Evolutionary conservation across 2,329 filamentous ascomycete species (phyloP), one percentile per base, ranked within the genome.

Genomic region (Elsinoe fawcettii): DNA sequence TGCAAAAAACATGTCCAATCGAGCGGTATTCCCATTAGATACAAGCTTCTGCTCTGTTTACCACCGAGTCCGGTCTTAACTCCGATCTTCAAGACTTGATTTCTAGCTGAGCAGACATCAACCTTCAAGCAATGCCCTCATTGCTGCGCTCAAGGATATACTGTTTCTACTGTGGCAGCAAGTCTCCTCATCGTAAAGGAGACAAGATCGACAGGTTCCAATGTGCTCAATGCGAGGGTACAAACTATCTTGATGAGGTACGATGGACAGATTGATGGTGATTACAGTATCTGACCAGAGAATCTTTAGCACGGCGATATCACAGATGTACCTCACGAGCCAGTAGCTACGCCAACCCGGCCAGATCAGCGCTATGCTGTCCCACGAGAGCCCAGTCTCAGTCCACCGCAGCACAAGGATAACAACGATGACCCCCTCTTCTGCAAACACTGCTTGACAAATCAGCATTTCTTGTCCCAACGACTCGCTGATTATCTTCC

Each of bases 221-320:
- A 46, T 96, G 90, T 72, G 73, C 80, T 18, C 76, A 80, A 60
- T 99, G 93, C 76, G 88, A 93, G 65, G 88, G 91, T 16, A 84
- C 86, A 59, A 99, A 97, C 71, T 88, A 89, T 74, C 77, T 96
- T 30, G 93, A 99, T 69, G 80, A 92, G 75, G 90, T 93, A 74
- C 59, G 76, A 68, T 30, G 34, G 8, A 34, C 58, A 32, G 58
- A 18, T 20, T 44, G 30, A 27, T 32, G n/a, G 58, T 49, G 43
- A 30, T 55, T 56, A 20, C 51, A 8, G 20, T 61, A 65, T 54
- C 66, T 64, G 59, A 62, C 9, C 63, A 61, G 23, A n/a, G 43
- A 53, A 30, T 59, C 2, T 66, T 12, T 9, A 93, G 87, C 83
- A 89, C 69, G 92, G 92, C 66, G 84, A 95, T 53, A 93, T 97